Base-by-base conservation (phyloP, 495 filamentous ascomycete species). In the Hypoxylon trugodes region DNA sequence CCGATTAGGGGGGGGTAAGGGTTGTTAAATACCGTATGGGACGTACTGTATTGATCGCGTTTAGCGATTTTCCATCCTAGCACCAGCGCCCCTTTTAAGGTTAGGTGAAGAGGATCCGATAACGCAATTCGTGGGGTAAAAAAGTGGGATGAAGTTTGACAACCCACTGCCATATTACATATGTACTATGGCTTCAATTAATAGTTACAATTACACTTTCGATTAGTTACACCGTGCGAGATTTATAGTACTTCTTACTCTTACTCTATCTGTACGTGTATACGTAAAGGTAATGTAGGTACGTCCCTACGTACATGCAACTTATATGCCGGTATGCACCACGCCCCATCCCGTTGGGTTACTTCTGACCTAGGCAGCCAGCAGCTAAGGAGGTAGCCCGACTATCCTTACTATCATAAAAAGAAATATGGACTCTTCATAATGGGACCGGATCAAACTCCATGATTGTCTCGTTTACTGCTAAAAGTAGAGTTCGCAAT, bases 111-210 rank as follows among this genome's bases (percentile, higher is more conserved):
- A 40, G 40, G 40, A 58, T 59, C 64, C 64, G 64, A 67, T 67
- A 67, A 57, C 64, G 64, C 64, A 67, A 67, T 67, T 67, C 63
- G 64, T 67, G 64, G 64, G 64, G 58, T 67, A 66, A 51, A 46
- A 48, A 53, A 24, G 51, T 45, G 57, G 63, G 48, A 38, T n/a
- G 38, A 21, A n/a, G n/a, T n/a, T 38, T 47, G 25, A 41, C 35
- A 25, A 24, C 43, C 10, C 25, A 28, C 13, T 21, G 26, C 22
- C 24, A 12, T 21, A 42, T 21, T 8, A 41, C 12, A 6, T 18
- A 57, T 30, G 60, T 57, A 52, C 51, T 43, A 64, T 64, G 52
- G 25, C 43, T 25, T 25, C 21, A n/a, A n/a, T n/a, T n/a, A n/a
- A n/a, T n/a, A n/a, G n/a, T n/a, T n/a, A n/a, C n/a, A n/a, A n/a